phyloP scores from a whole-genome alignment of 1,284 basidiomycete genomes.

The Marasmius oreades region DNA sequence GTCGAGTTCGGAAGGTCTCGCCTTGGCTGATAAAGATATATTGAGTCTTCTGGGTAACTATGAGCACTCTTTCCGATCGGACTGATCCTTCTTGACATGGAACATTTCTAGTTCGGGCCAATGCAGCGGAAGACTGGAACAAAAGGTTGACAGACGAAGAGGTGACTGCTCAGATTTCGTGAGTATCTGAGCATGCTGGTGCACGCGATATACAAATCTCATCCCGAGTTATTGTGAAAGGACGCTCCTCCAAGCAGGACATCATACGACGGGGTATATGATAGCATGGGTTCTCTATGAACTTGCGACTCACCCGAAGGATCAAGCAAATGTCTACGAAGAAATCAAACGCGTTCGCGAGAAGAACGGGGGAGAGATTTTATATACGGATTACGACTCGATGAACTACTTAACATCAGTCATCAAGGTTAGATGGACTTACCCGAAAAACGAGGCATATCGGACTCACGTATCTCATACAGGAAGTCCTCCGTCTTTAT shows the following conservation, averaged over 20 bases:
- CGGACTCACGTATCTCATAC: neutral
- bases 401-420: constrained; percentile 14
- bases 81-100: no score
- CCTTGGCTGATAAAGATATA: neutral
- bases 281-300: constrained; percentile 24
- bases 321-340: constrained; percentile 19
- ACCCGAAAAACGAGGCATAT: neutral
- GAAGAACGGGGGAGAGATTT: neutral
- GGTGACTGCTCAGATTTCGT: constrained; percentile 25
- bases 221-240: neutral
- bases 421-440: constrained; percentile 12
- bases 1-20: no score
- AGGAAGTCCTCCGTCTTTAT: neutral
- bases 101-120: constrained; percentile 19
- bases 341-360: constrained; percentile 13
- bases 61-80: neutral
- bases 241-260: constrained; percentile 18
- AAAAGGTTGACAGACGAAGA: constrained; percentile 19
- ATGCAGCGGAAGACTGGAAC: constrained; percentile 17
- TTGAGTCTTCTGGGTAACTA: neutral
- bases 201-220: neutral
- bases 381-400: constrained; percentile 6
- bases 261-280: constrained; percentile 22
- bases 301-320: constrained; percentile 20
- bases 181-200: constrained; percentile 7